phyloP scores from a whole-genome alignment of 2,329 filamentous ascomycete species.

The Rhynchosporium agropyri region DNA sequence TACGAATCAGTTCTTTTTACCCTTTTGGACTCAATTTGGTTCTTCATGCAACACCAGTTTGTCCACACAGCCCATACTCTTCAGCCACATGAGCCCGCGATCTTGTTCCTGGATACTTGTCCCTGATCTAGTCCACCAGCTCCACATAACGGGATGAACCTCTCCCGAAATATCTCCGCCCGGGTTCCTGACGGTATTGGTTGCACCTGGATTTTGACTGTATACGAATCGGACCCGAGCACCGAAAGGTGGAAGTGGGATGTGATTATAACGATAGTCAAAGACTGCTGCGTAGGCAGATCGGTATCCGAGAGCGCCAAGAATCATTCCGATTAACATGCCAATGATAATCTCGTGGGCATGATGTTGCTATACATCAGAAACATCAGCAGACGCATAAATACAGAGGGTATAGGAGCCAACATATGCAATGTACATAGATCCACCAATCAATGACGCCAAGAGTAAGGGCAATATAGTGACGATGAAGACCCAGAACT shows the following conservation, averaged over 20 bases:
- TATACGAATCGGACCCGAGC: slow-evolving; percentile 21
- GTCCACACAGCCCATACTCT: slow-evolving; percentile 14
- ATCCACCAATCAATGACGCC: slow-evolving; percentile 65
- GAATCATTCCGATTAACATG: slow-evolving; percentile 61
- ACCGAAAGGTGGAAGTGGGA: slow-evolving; percentile 31
- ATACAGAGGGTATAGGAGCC: slow-evolving; percentile 6
- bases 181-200: background rate
- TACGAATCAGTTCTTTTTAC: background rate
- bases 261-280: slow-evolving; percentile 63
- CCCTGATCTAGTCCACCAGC: slow-evolving; percentile 23
- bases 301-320: slow-evolving; percentile 65
- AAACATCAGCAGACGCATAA: background rate
- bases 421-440: slow-evolving; percentile 57
- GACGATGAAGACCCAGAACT: slow-evolving; percentile 70
- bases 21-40: background rate
- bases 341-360: slow-evolving; percentile 70
- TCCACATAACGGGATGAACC: slow-evolving; percentile 19
- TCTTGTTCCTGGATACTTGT: slow-evolving; percentile 14
- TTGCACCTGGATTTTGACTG: background rate
- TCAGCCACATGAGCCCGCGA: slow-evolving; percentile 17
- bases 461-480: slow-evolving; percentile 66
- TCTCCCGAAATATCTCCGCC: slow-evolving; percentile 4
- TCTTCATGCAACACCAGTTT: background rate
- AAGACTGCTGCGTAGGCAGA: slow-evolving; percentile 68
- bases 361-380: slow-evolving; percentile 61